These are phyloP conservation scores for Ambrosia trifida DNA, from an alignment of 129 eudicot genomes.

Conservation along the genomic window DNA sequence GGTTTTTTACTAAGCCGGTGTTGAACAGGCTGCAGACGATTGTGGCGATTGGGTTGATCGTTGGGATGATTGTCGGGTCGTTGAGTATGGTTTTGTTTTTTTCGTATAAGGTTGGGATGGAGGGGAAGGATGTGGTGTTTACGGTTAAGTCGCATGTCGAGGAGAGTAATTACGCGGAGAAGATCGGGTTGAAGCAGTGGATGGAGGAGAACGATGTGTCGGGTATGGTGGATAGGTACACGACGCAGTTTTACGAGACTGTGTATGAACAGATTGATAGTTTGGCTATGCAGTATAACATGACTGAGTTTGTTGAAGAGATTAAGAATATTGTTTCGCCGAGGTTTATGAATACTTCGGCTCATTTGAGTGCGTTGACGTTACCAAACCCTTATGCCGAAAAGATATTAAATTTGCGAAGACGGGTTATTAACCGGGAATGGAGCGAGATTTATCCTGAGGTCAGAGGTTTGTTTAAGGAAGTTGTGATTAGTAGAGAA, in stretches of 20 bases:
- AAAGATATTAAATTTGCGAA: conserved; percentile 61
- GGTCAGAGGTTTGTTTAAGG: conserved; percentile 57
- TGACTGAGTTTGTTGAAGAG: conserved; percentile 81
- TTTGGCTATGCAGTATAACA: conserved; percentile 80
- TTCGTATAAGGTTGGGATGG: conserved; percentile 83
- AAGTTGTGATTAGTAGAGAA: conserved; percentile 51
- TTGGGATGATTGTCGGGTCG: conserved; percentile 70
- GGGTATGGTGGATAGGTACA: conserved; percentile 76
- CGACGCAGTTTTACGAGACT: conserved; percentile 68
- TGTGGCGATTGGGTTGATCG: conserved; percentile 84
- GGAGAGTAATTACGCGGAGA: conserved; percentile 87
- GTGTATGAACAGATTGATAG: conserved; percentile 79
- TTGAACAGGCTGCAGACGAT: conserved; percentile 61
- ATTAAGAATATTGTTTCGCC: conserved; percentile 42
- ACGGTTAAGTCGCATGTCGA: conserved; percentile 77
- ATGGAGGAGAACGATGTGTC: conserved; percentile 94
- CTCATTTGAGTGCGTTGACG: conserved; percentile 41
- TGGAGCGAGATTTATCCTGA: conserved; percentile 81
- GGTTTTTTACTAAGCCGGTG: conserved; percentile 62
- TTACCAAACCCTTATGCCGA: conserved; percentile 69
- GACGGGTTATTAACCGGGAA: conserved; percentile 59
- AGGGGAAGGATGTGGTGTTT: conserved; percentile 79
- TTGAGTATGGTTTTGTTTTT: conserved; percentile 62
- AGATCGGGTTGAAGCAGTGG: conserved; percentile 83
- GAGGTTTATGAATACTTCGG: conserved; percentile 45